Base-by-base conservation (phyloP, 208 protist genomes). In the Jaenimonas drosophilae region DNA sequence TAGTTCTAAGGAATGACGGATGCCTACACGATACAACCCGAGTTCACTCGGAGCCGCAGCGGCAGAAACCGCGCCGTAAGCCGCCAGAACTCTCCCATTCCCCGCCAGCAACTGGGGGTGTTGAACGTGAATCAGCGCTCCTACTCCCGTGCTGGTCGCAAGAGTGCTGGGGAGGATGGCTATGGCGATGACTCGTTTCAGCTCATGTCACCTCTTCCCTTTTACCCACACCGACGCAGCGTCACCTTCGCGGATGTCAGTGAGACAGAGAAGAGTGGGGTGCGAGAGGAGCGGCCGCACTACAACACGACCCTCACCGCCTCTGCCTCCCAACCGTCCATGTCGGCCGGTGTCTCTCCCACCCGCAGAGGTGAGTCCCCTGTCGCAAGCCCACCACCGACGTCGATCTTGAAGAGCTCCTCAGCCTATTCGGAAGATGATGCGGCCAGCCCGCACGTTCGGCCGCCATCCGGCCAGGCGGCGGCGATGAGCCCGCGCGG, bases 91-190 rank as follows among this genome's bases (percentile, higher is more conserved):
- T 91, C 82, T 0, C 82, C 83, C 11, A 62, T 70, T 28, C 76
- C 78, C 0, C 68, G 78, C 6, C 76, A 72, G n/a, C 78, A 81
- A 51, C 65, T 92, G 24, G 61, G 62, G 19, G 51, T 65, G n/a
- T 67, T 89, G n/a, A 55, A 67, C 36, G 61, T 66, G 3, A 93
- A 88, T 45, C 73, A 88, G 52, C 77, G 85, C 39, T 93, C 85
- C 19, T 89, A 88, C 64, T 93, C 85, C 3, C 76, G 80, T 14
- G 28, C 79, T 32, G 76, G 77, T 47, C 76, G 75, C 4, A 63
- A 60, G 17, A 75, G 68, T 19, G 63, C 73, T 20, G 45, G 54
- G 16, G 54, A 72, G 21, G 60, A 73, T 20, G 49, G 55, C n/a
- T 56, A 72, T 29, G 74, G 73, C 17, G 69, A 79, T 36, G 85